Evolutionary conservation across 2,329 filamentous ascomycete genomes (phyloP).

Genomic region (Phialophora macrospora): DNA sequence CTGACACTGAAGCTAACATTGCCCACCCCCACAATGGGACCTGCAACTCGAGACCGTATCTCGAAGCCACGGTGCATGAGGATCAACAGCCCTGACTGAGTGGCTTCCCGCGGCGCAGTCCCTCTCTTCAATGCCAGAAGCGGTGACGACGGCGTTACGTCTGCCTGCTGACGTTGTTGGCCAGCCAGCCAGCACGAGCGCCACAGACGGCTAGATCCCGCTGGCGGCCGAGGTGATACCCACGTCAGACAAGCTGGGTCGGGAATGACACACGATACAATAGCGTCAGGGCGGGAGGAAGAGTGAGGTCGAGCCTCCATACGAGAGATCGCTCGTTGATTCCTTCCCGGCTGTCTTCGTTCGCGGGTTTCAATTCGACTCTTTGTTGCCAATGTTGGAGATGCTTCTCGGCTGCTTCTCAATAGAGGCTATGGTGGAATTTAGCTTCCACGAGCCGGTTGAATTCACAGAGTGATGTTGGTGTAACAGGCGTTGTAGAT

Average conservation of each 20-base stretch:
- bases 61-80: constrained; percentile 45
- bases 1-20: too few relatives aligned
- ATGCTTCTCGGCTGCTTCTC: constrained; percentile 3
- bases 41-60: constrained; percentile 41
- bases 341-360: background rate
- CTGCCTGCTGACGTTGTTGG: constrained; percentile 69
- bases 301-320: constrained; percentile 50
- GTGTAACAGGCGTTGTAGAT: constrained; percentile 14
- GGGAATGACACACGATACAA: constrained; percentile 52
- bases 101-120: too few relatives aligned
- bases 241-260: too few relatives aligned
- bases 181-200: too few relatives aligned
- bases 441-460: background rate
- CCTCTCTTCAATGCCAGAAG: too few relatives aligned
- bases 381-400: background rate
- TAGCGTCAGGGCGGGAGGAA: constrained; percentile 52
- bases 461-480: background rate
- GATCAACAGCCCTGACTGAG: too few relatives aligned
- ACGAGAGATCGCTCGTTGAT: constrained; percentile 49
- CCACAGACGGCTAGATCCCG: too few relatives aligned
- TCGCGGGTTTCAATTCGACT: too few relatives aligned
- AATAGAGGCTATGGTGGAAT: constrained; percentile 1
- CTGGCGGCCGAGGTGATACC: too few relatives aligned
- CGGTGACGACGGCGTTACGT: constrained; percentile 72
- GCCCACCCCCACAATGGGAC: constrained; percentile 26